phyloP scores from a whole-genome alignment of 345 rosid genomes.

The Eucalyptus polyanthemos region DNA sequence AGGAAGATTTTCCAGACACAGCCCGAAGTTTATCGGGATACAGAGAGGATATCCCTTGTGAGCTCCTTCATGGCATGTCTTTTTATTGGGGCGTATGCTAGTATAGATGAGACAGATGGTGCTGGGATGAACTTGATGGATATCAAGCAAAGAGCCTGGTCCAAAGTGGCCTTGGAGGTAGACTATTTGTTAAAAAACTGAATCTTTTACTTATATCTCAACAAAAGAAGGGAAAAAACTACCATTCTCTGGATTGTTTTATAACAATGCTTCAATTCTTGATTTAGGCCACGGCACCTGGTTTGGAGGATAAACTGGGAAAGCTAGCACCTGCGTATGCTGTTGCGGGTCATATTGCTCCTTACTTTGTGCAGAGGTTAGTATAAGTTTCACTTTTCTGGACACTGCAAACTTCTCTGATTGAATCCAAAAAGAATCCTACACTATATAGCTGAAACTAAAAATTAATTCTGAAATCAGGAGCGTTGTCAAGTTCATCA shows the following conservation, averaged over 20 bases:
- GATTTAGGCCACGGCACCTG: conserved; percentile 74
- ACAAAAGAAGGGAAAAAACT: not conserved
- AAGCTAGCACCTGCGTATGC: conserved; percentile 86
- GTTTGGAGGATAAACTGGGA: conserved; percentile 80
- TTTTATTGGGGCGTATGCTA: conserved; percentile 63
- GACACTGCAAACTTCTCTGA: not conserved
- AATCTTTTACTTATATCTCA: not conserved
- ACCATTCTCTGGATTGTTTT: not conserved
- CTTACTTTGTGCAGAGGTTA: conserved; percentile 80
- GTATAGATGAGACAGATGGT: conserved; percentile 79
- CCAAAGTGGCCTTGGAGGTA: conserved; percentile 56
- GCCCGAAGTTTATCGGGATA: conserved; percentile 33
- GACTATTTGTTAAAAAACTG: not conserved
- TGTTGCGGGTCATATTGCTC: conserved; percentile 64
- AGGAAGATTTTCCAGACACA: conserved; percentile 43
- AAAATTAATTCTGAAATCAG: not conserved
- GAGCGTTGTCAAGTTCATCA: not conserved
- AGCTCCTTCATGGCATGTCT: conserved; percentile 95
- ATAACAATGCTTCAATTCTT: not conserved
- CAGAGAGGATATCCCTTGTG: conserved; percentile 86
- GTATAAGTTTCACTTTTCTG: not conserved
- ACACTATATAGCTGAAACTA: not conserved
- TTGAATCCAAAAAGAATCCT: not conserved
- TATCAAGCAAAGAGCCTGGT: conserved; percentile 57
- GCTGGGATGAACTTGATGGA: conserved; percentile 99